A percentile compares a stretch with the other conserved stretches of the same genome.
Conservation (phyloP, 441 rosid genomes). For the Metrosideros polymorpha region DNA sequence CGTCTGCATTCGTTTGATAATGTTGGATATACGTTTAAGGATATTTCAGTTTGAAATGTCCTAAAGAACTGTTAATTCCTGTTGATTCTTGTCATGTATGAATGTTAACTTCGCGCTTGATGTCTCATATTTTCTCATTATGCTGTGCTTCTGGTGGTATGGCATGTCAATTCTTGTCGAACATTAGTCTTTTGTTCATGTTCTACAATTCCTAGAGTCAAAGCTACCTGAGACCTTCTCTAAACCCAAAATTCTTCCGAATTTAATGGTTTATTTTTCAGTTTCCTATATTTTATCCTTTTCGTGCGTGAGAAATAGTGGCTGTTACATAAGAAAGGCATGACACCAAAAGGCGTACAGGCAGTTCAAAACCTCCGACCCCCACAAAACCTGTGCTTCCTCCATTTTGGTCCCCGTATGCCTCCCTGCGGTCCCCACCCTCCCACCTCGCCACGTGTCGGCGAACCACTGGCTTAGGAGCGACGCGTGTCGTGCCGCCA, state of each 20-base stretch:
- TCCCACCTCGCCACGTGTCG: background rate
- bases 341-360: background rate
- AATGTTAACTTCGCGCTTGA: rapidly evolving
- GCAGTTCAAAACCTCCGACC: background rate
- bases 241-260: background rate
- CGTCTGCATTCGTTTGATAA: background rate
- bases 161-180: background rate
- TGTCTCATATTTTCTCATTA: background rate
- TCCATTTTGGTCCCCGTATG: background rate
- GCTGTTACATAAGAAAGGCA: background rate
- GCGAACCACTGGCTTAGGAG: background rate
- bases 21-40: too few species aligned
- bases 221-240: background rate
- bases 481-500: background rate
- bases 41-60: too few species aligned
- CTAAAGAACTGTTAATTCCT: too few species aligned
- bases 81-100: too few species aligned
- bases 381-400: background rate
- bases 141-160: background rate
- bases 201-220: background rate
- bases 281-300: background rate
- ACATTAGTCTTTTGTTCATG: background rate
- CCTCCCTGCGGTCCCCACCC: background rate
- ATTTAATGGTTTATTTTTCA: background rate
- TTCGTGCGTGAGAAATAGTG: background rate